Evolutionary conservation across 768 basidiomycete genomes (phyloP), one percentile per base, ranked within the genome.

Genomic region (Clavaria fumosa): DNA sequence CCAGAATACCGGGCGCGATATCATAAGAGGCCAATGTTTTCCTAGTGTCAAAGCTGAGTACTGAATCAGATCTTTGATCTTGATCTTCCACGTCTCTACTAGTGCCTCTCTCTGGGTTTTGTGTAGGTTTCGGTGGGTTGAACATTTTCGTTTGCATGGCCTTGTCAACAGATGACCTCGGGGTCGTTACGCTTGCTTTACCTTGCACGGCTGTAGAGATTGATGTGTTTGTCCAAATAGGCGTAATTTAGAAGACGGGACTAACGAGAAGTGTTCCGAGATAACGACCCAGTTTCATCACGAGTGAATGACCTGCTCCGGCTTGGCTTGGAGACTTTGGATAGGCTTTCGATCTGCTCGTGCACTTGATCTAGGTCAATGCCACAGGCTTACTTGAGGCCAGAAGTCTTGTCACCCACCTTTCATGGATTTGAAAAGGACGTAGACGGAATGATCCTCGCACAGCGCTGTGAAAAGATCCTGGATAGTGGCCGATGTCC

Each of bases 381-480:
- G n/a, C n/a, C n/a, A n/a, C n/a, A n/a, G n/a, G n/a, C n/a, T n/a
- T n/a, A n/a, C n/a, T n/a, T n/a, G n/a, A n/a, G n/a, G n/a, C n/a
- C n/a, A n/a, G n/a, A n/a, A n/a, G n/a, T n/a, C n/a, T n/a, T n/a
- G n/a, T n/a, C n/a, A n/a, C 67, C 45, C 45, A 85, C 90, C 81
- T 62, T 81, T 72, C 82, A 91, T 83, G 17, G 70, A 66, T 57
- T 75, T 84, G 60, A 91, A 90, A 42, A 83, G 66, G 19, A 70
- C 71, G 59, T 88, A 95, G 34, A 93, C 71, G 34, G 75, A 65
- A 46, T 84, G 78, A 56, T 95, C 91, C 58, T 95, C 91, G 43
- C 85, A 89, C 11, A 95, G 64, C 1, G 88, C 88, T 12, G 76
- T 67, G 53, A 88, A 90, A 31, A 96, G 60, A 54, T 95, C 89